Evolutionary conservation across 2,329 filamentous ascomycete species (phyloP).

Genomic region (Teratosphaeria nubilosa): DNA sequence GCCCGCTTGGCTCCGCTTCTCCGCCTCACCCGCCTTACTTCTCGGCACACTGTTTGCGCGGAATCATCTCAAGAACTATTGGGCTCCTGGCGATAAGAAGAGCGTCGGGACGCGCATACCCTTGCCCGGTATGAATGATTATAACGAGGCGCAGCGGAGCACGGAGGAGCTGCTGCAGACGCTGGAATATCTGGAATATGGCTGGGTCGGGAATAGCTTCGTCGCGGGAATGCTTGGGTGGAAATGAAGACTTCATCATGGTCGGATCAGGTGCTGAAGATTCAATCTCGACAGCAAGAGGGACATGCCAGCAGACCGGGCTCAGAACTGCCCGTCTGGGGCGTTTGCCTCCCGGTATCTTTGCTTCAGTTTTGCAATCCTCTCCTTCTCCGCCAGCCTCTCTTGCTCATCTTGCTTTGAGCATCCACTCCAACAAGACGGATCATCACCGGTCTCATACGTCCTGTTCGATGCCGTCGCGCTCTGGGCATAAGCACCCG

Average conservation of each 20-base stretch:
- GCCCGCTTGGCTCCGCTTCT: slow-evolving; percentile 8
- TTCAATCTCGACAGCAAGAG: not conserved
- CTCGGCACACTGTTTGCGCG: slow-evolving; percentile 19
- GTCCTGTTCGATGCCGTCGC: not conserved
- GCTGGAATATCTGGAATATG: slow-evolving; percentile 26
- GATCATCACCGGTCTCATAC: not conserved
- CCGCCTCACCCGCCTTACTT: slow-evolving; percentile 17
- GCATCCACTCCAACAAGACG: not conserved
- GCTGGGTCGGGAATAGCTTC: slow-evolving; percentile 24
- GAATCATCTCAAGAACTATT: slow-evolving; percentile 26
- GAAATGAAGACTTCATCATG: not conserved
- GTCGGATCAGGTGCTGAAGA: not conserved
- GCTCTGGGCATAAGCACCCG: not conserved
- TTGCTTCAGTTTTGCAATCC: not conserved
- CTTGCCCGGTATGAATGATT: slow-evolving; percentile 22
- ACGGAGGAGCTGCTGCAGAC: slow-evolving; percentile 23
- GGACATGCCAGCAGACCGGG: not conserved
- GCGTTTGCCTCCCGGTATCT: not conserved
- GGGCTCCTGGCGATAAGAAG: slow-evolving; percentile 21
- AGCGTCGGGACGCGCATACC: slow-evolving; percentile 19
- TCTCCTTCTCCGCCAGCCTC: not conserved
- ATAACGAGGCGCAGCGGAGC: slow-evolving; percentile 25
- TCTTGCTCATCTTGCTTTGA: not conserved
- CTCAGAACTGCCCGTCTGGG: not conserved
- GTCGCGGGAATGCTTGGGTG: slow-evolving; percentile 13